Conservation (phyloP, 2,329 filamentous ascomycete species). For the Rutstroemia sp. region DNA sequence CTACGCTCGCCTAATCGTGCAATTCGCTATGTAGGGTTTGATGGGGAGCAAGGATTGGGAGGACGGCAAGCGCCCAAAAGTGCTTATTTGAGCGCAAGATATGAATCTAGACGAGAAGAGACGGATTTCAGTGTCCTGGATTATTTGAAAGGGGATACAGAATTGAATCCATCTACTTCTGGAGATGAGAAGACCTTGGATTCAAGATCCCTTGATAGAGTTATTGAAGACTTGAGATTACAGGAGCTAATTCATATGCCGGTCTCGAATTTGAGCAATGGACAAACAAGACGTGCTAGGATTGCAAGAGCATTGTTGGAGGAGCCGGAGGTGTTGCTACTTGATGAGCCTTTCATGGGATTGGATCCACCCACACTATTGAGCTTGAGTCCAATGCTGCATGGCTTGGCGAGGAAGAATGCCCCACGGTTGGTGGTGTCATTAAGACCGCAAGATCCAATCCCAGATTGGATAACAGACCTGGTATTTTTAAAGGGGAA, state of each 20-base stretch:
- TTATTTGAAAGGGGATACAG: slow-evolving; percentile 74
- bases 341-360: slow-evolving; percentile 96
- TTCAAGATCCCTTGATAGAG: slow-evolving; percentile 45
- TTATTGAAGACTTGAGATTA: slow-evolving; percentile 65
- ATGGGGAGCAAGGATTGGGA: slow-evolving; percentile 57
- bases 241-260: slow-evolving; percentile 67
- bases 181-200: slow-evolving; percentile 42
- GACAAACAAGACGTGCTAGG: slow-evolving; percentile 77
- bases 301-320: slow-evolving; percentile 81
- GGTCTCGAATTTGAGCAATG: slow-evolving; percentile 86
- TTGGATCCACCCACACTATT: slow-evolving; percentile 77
- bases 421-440: slow-evolving; percentile 69
- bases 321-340: slow-evolving; percentile 70
- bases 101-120: slow-evolving; percentile 79
- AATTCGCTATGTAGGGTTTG: slow-evolving; percentile 87
- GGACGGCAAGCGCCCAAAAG: slow-evolving; percentile 51
- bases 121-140: slow-evolving; percentile 81
- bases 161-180: slow-evolving; percentile 61
- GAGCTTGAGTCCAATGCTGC: slow-evolving; percentile 63
- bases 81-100: slow-evolving; percentile 81
- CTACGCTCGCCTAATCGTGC: slow-evolving; percentile 57
- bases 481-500: slow-evolving; percentile 63
- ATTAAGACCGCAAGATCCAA: slow-evolving; percentile 73
- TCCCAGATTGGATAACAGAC: slow-evolving; percentile 89
- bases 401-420: slow-evolving; percentile 56